A percentile compares a stretch with the other conserved stretches of the same genome.
These are phyloP conservation scores for Rhododendron molle DNA, from an alignment of 148 eudicot genomes.

Conservation along the genomic window DNA sequence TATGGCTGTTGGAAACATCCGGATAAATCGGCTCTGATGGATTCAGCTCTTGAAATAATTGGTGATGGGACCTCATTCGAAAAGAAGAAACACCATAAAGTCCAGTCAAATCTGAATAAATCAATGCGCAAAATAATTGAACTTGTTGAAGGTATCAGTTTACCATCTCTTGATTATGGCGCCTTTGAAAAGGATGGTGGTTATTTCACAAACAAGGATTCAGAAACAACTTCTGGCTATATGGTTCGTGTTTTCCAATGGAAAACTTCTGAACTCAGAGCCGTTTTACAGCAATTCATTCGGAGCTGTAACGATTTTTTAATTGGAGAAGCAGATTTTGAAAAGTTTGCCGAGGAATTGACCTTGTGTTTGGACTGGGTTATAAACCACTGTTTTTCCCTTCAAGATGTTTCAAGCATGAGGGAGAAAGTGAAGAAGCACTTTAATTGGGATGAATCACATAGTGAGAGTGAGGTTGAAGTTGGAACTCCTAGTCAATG, in stretches of 20 bases:
- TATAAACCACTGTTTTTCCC: conserved; percentile 66
- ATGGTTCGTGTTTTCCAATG: conserved; percentile 67
- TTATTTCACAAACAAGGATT: conserved; percentile 17
- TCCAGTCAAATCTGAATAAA: conserved; percentile 18
- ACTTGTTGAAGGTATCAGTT: conserved; percentile 55
- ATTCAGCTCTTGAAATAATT: conserved; percentile 7
- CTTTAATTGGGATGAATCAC: conserved; percentile 20
- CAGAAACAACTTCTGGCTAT: conserved; percentile 36
- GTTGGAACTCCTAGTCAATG: conserved; percentile 22
- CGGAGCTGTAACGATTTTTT: conserved; percentile 48
- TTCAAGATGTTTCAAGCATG: conserved; percentile 77
- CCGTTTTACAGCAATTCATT: conserved; percentile 43
- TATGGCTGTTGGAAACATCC: not conserved
- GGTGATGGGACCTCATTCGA: conserved; percentile 4
- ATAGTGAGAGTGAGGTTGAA: conserved; percentile 49
- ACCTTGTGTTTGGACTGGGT: conserved; percentile 64
- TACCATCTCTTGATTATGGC: conserved; percentile 20
- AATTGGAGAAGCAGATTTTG: conserved; percentile 48
- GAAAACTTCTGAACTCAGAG: conserved; percentile 61
- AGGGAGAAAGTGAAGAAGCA: conserved; percentile 54
- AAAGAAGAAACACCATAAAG: conserved; percentile 7
- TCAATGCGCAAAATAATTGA: conserved; percentile 42
- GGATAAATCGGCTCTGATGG: not conserved
- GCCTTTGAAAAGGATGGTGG: conserved; percentile 15
- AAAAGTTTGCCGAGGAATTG: conserved; percentile 43